Evolutionary conservation across 2,329 filamentous ascomycete genomes (phyloP).

Genomic region (Aspergillus floridensis): DNA sequence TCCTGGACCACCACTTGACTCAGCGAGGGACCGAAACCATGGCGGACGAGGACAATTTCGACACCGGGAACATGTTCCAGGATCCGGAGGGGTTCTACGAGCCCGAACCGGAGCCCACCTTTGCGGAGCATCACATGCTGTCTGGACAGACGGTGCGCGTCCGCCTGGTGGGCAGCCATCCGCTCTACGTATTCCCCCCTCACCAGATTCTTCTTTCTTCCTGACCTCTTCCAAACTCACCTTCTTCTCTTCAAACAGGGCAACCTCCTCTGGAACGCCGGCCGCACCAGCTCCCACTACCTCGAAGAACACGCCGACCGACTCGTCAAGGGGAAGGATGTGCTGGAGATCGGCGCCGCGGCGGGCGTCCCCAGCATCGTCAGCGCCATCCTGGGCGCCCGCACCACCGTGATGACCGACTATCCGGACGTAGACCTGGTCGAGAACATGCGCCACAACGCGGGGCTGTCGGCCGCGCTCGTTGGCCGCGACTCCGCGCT

Average conservation of each 20-base stretch:
- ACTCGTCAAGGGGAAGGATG: conserved; percentile 64
- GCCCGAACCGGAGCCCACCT: conserved; percentile 71
- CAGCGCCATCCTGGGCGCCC: conserved; percentile 69
- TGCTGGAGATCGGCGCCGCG: conserved; percentile 86
- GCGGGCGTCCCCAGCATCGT: conserved; percentile 81
- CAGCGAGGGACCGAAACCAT: conserved; percentile 13
- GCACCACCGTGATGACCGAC: conserved; percentile 73
- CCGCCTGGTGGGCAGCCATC: conserved; percentile 80
- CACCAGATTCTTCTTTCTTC: background rate
- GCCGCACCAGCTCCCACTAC: conserved; percentile 72
- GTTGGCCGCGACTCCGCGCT: conserved; percentile 45
- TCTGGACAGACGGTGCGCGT: conserved; percentile 66
- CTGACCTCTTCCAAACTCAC: background rate
- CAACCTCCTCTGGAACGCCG: conserved; percentile 88
- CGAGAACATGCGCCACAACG: conserved; percentile 73
- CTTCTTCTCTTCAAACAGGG: conserved; percentile 49
- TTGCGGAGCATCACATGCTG: conserved; percentile 67
- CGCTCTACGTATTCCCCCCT: conserved; percentile 64
- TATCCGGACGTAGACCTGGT: conserved; percentile 85
- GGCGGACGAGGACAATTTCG: conserved; percentile 33
- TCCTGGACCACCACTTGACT: background rate
- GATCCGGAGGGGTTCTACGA: conserved; percentile 80
- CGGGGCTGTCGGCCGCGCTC: conserved; percentile 54
- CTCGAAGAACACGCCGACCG: conserved; percentile 65
- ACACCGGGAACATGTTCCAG: conserved; percentile 62